These are phyloP conservation scores for Orbilia brochopaga DNA, from an alignment of 2,329 filamentous ascomycete species.

Conservation along the genomic window DNA sequence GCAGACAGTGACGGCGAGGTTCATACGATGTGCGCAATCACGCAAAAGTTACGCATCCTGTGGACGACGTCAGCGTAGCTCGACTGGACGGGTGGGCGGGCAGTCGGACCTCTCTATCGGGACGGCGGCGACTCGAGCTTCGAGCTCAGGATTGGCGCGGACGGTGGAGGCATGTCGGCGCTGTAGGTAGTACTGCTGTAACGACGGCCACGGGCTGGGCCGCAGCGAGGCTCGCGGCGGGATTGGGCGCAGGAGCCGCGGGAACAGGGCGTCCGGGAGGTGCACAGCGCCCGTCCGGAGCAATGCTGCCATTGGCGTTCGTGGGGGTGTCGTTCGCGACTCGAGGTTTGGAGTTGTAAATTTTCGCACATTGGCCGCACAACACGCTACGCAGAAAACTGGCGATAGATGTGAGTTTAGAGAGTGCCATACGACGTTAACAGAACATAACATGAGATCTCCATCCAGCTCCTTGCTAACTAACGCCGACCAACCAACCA, in stretches of 20 bases:
- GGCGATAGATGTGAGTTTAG: not conserved
- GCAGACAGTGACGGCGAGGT: not conserved
- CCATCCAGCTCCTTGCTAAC: not conserved
- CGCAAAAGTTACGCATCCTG: slow-evolving; percentile 85
- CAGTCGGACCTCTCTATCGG: slow-evolving; percentile 70
- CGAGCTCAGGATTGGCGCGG: slow-evolving; percentile 59
- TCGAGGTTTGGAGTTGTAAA: not conserved
- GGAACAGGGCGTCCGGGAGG: slow-evolving; percentile 35
- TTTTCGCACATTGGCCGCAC: not conserved
- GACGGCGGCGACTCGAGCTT: slow-evolving; percentile 72
- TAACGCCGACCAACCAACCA: not conserved
- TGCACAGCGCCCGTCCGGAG: slow-evolving; percentile 34
- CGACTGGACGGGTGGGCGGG: not conserved
- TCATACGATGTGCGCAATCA: slow-evolving; percentile 82
- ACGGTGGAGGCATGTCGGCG: slow-evolving; percentile 33
- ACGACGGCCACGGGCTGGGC: not conserved
- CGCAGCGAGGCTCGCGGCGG: not conserved
- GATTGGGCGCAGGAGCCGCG: slow-evolving; percentile 15
- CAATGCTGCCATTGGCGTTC: slow-evolving; percentile 42
- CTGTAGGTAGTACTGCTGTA: slow-evolving; percentile 10
- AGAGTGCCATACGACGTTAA: not conserved
- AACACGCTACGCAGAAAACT: not conserved
- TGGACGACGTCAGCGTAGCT: not conserved
- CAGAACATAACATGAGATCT: not conserved
- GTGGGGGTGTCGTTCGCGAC: not conserved